phyloP scores from a whole-genome alignment of 139 green algal genomes.

The Marvania coccoides region DNA sequence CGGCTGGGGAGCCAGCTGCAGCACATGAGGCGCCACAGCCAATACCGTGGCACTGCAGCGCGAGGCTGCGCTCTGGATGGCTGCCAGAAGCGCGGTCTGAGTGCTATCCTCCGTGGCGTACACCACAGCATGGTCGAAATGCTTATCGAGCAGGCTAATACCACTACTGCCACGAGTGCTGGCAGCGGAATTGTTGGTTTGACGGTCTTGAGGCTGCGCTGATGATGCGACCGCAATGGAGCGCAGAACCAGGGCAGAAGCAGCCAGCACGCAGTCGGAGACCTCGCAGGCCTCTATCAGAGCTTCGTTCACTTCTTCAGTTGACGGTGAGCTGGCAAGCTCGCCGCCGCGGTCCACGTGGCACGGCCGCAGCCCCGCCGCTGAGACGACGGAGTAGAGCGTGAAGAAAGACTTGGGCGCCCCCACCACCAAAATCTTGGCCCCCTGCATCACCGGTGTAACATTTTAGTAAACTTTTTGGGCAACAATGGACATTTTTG shows the following conservation, averaged over 20 bases:
- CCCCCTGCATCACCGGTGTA: constrained; percentile 5
- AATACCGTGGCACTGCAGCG: not conserved
- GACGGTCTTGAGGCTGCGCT: not conserved
- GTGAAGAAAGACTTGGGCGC: constrained; percentile 35
- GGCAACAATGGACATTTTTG: too few relatives aligned
- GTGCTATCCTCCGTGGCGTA: too few relatives aligned
- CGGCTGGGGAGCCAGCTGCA: not conserved
- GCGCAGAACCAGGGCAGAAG: constrained; percentile 1
- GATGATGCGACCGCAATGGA: not conserved
- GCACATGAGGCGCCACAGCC: not conserved
- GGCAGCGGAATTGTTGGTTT: too few relatives aligned
- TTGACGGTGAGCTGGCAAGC: not conserved
- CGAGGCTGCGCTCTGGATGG: too few relatives aligned
- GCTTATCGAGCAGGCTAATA: too few relatives aligned
- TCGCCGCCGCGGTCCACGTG: constrained; percentile 30
- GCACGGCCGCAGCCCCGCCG: constrained; percentile 21
- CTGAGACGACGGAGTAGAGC: constrained; percentile 26
- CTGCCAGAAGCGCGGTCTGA: too few relatives aligned
- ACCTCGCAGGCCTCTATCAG: not conserved
- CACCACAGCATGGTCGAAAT: too few relatives aligned
- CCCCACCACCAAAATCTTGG: constrained; percentile 29
- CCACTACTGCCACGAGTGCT: too few relatives aligned
- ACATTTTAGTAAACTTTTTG: not conserved
- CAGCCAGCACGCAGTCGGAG: constrained; percentile 27
- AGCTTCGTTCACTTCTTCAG: constrained; percentile 6